phyloP scores from a whole-genome alignment of 305 asterid species.

The Fraxinus velutina region DNA sequence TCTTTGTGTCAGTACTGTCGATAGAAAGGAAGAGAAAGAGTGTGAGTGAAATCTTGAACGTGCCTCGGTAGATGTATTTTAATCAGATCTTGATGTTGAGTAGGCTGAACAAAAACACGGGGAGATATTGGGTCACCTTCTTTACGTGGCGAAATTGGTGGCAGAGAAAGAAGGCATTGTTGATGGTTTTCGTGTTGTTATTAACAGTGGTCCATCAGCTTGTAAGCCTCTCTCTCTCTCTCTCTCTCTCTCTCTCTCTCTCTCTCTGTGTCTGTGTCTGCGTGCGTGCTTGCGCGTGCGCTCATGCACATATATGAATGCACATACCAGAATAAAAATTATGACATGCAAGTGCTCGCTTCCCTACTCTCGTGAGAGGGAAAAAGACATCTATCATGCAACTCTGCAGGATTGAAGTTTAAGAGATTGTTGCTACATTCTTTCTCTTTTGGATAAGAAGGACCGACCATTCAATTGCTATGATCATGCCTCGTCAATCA shows the following conservation, averaged over 20 bases:
- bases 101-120: conserved; percentile 80
- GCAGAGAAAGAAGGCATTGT: conserved; percentile 86
- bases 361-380: neutral
- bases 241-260: neutral
- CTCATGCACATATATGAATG: neutral
- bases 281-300: neutral
- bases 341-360: neutral
- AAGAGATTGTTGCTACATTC: neutral
- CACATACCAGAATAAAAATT: neutral
- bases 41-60: neutral
- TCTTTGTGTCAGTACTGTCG: neutral
- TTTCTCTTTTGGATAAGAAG: neutral
- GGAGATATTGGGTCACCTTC: conserved; percentile 81
- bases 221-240: conserved; percentile 43
- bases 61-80: conserved; percentile 9
- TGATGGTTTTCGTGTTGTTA: conserved; percentile 92
- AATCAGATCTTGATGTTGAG: conserved; percentile 18
- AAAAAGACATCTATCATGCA: neutral
- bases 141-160: conserved; percentile 78
- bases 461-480: neutral
- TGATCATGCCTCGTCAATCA: neutral
- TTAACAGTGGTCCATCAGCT: conserved; percentile 75
- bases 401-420: neutral
- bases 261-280: neutral
- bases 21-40: neutral